Evolutionary conservation across 148 eudicot genomes (phyloP).

Genomic region (Diospyros kaki): DNA sequence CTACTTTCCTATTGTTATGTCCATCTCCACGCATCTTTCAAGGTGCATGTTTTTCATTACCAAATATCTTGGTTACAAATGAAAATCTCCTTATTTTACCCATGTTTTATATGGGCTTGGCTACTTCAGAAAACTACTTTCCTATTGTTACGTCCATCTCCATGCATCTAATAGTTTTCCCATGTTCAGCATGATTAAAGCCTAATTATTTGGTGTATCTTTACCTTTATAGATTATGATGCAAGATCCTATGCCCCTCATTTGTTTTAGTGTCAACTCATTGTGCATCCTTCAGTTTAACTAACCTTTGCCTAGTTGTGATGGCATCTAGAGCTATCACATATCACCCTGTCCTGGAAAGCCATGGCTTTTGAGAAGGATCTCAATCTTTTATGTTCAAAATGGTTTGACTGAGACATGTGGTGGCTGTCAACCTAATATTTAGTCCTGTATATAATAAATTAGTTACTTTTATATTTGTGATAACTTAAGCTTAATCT

Average conservation of each 20-base stretch:
- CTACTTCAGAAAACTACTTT: no score
- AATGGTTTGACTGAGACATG: not conserved
- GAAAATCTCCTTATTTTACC: not conserved
- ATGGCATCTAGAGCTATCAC: not conserved
- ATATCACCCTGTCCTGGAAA: not conserved
- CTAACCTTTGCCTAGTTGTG: not conserved
- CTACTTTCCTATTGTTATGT: no score
- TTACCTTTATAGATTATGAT: not conserved
- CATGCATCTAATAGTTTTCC: not conserved
- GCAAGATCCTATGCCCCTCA: not conserved
- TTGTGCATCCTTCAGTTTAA: not conserved
- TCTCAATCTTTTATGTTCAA: not conserved
- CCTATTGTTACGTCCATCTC: not conserved
- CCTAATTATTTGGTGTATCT: not conserved
- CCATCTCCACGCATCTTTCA: no score
- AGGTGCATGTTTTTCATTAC: not conserved
- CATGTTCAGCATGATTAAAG: not conserved
- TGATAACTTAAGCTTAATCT: not conserved
- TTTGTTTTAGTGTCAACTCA: conserved; percentile 1
- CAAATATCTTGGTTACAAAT: not conserved
- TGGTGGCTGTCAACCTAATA: not conserved
- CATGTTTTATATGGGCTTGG: not conserved
- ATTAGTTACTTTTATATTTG: not conserved
- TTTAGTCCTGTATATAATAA: not conserved
- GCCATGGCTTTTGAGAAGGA: not conserved